These are phyloP conservation scores for Stenocarpella maydis DNA, from an alignment of 2,329 filamentous ascomycete species.

Conservation along the genomic window DNA sequence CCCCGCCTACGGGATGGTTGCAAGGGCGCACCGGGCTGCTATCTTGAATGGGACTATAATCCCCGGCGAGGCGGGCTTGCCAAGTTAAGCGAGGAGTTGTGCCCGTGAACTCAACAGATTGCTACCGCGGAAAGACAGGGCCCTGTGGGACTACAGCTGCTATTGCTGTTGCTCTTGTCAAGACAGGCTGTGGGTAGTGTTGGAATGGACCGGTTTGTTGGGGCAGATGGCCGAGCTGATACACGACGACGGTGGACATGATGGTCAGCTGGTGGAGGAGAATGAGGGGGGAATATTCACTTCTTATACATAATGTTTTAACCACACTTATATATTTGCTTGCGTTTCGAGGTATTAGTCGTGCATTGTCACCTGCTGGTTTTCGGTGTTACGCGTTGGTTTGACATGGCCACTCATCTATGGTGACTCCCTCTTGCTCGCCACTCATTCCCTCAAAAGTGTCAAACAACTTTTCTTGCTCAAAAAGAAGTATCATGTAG, in stretches of 20 bases:
- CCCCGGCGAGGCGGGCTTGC: conserved; percentile 57
- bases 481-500: neutral
- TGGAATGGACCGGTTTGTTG: neutral
- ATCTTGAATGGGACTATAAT: conserved; percentile 66
- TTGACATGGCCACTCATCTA: neutral
- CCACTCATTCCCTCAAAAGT: neutral
- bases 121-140: neutral
- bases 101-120: too few species aligned
- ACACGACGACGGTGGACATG: neutral
- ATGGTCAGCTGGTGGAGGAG: neutral
- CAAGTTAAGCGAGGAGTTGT: conserved; percentile 13
- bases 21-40: conserved; percentile 67
- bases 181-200: neutral
- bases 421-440: neutral
- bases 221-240: neutral
- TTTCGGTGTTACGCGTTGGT: neutral
- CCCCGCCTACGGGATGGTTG: conserved; percentile 71
- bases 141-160: neutral
- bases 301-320: neutral
- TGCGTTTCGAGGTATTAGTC: neutral
- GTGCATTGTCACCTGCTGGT: neutral
- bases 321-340: neutral
- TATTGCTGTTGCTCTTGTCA: neutral
- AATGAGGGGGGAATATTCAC: neutral
- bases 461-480: neutral